Evolutionary conservation across 306 rosid genomes (phyloP).

Genomic region (Mimosa bimucronata): DNA sequence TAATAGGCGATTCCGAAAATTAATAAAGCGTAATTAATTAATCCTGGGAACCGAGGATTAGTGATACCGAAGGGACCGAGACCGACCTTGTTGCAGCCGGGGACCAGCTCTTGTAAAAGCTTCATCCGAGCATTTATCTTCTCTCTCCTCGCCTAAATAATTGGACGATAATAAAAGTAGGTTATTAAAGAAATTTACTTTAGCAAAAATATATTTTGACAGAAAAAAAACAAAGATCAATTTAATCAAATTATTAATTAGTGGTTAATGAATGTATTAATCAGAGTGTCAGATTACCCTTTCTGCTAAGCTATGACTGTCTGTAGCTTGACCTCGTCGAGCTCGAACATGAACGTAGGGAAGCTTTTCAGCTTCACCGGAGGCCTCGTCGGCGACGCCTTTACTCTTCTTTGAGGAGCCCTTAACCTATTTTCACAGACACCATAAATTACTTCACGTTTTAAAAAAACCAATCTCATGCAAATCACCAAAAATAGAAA

Average conservation of each 20-base stretch:
- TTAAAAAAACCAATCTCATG: conserved; percentile 23
- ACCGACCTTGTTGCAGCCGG: conserved; percentile 93
- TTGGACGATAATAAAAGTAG: neutral
- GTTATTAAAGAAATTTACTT: neutral
- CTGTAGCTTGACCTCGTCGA: conserved; percentile 98
- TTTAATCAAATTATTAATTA: conserved; percentile 37
- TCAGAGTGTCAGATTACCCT: conserved; percentile 54
- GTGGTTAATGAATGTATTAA: conserved; percentile 38
- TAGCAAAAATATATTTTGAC: conserved; percentile 7
- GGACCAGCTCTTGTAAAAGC: conserved; percentile 96
- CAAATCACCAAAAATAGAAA: conserved; percentile 40
- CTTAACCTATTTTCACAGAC: conserved; percentile 61
- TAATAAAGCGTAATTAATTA: conserved; percentile 41
- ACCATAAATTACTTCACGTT: neutral
- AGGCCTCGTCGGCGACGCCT: conserved; percentile 50
- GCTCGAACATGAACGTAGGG: conserved; percentile 97
- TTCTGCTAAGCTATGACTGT: conserved; percentile 98
- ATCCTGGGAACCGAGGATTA: conserved; percentile 31
- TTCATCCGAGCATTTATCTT: conserved; percentile 98
- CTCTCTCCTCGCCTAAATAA: conserved; percentile 97
- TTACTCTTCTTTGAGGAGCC: conserved; percentile 72
- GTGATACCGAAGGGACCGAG: conserved; percentile 46
- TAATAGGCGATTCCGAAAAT: conserved; percentile 44
- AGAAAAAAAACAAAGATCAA: neutral
- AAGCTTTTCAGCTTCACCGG: conserved; percentile 68